phyloP scores from a whole-genome alignment of 1,284 basidiomycete species.

The Pseudozyma pruni region DNA sequence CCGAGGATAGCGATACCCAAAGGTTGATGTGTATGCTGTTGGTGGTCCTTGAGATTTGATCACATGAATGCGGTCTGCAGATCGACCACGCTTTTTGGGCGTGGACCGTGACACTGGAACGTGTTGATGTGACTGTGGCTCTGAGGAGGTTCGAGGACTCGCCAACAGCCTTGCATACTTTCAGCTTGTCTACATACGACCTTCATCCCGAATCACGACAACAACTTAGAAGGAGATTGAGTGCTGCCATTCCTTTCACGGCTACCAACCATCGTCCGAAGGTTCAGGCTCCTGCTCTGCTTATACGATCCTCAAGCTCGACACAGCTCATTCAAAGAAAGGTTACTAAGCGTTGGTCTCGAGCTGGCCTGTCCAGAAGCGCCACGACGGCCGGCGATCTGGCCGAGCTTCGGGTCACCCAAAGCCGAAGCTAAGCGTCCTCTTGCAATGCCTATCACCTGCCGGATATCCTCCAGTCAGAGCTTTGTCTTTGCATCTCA shows the following conservation, averaged over 20 bases:
- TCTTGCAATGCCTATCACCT: no score
- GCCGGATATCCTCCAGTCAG: no score
- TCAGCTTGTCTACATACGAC: no score
- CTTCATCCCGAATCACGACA: not conserved
- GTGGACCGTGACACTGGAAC: constrained; percentile 1
- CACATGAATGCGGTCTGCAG: constrained; percentile 1
- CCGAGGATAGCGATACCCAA: no score
- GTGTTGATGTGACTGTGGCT: constrained; percentile 1
- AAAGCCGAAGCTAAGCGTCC: no score
- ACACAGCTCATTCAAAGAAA: not conserved
- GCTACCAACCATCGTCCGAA: no score
- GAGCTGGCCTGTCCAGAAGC: constrained; percentile 2
- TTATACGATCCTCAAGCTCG: not conserved
- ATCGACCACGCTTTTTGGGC: not conserved
- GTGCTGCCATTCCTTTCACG: no score
- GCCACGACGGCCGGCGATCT: constrained; percentile 2
- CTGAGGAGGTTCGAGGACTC: no score
- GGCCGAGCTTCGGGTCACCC: constrained; percentile 2
- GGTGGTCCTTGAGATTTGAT: not conserved
- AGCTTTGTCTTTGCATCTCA: not conserved
- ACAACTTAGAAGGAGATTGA: no score
- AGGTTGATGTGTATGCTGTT: no score
- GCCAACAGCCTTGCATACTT: no score
- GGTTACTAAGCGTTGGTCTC: not conserved
- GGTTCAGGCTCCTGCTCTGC: not conserved